Percentiles rank a stretch among this genome's conserved stretches.
Conservation (phyloP, 1,139 yeast species). For the Lodderomyces metapsilosis region DNA sequence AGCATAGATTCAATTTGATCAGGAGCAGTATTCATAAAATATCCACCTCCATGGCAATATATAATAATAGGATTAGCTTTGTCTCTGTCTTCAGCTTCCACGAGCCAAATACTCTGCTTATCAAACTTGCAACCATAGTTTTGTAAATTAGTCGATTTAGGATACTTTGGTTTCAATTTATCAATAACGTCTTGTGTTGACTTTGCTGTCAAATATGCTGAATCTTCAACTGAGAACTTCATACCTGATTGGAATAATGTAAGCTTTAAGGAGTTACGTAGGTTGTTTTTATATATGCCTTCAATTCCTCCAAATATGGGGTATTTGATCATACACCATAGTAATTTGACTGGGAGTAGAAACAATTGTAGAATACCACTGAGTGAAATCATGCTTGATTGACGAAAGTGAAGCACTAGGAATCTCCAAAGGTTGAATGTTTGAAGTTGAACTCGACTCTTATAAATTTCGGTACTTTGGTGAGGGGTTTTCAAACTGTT, state of each 20-base stretch:
- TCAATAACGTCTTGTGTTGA: slow-evolving; percentile 6
- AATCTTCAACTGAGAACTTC: slow-evolving; percentile 12
- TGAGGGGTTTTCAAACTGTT: too few relatives aligned
- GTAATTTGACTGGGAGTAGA: slow-evolving; percentile 12
- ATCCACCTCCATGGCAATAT: slow-evolving; percentile 48
- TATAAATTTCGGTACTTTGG: too few relatives aligned
- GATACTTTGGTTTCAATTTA: slow-evolving; percentile 7
- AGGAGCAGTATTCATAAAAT: slow-evolving; percentile 32
- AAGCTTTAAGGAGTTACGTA: slow-evolving; percentile 12
- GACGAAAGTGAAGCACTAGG: background rate
- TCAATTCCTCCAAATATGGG: slow-evolving; percentile 14
- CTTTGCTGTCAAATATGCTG: slow-evolving; percentile 6
- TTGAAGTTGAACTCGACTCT: too few relatives aligned
- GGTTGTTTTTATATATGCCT: slow-evolving; percentile 9
- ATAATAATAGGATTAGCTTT: slow-evolving; percentile 34
- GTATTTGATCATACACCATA: slow-evolving; percentile 9
- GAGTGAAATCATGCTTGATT: background rate
- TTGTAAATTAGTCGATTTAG: slow-evolving; percentile 18
- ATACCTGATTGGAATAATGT: slow-evolving; percentile 10
- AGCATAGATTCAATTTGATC: slow-evolving; percentile 33
- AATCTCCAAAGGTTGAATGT: too few relatives aligned
- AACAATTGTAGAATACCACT: background rate
- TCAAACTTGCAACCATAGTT: slow-evolving; percentile 35
- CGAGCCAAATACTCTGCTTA: slow-evolving; percentile 36
- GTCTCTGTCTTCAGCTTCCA: slow-evolving; percentile 25